These are phyloP conservation scores for Talaromyces sp. DNA, from an alignment of 2,329 filamentous ascomycete species.

Conservation along the genomic window DNA sequence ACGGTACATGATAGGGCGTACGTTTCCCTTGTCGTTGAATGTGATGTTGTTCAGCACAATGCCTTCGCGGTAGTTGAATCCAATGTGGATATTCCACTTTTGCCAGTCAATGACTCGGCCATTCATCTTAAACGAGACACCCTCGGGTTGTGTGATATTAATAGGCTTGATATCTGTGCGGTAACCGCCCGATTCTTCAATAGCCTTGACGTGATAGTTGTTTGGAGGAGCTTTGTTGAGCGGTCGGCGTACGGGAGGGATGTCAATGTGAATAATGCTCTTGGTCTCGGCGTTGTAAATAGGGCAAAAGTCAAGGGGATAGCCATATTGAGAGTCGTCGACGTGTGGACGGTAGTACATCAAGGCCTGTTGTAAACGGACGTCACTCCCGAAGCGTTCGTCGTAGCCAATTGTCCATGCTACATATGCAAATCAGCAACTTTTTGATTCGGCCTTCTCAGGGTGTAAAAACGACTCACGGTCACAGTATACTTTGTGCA, in stretches of 20 bases:
- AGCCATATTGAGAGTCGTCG: constrained; percentile 87
- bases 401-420: constrained; percentile 95
- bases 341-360: constrained; percentile 90
- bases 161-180: constrained; percentile 77
- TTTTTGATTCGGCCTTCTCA: no score
- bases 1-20: constrained; percentile 79
- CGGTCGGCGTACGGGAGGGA: constrained; percentile 71
- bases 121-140: constrained; percentile 76
- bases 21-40: constrained; percentile 75
- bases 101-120: constrained; percentile 79
- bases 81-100: constrained; percentile 88
- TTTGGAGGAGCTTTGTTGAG: constrained; percentile 66
- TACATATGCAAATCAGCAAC: constrained; percentile 21
- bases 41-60: constrained; percentile 86
- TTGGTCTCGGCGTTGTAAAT: constrained; percentile 80
- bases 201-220: constrained; percentile 72
- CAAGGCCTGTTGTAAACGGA: constrained; percentile 82
- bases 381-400: constrained; percentile 72
- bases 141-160: constrained; percentile 81
- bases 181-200: constrained; percentile 66
- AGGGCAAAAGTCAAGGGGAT: constrained; percentile 87
- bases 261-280: constrained; percentile 75
- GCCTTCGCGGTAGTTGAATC: constrained; percentile 92
- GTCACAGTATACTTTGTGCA: constrained; percentile 95
- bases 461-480: constrained; percentile 44